Evolutionary conservation across 2,329 filamentous ascomycete genomes (phyloP).

Genomic region (Pestalotiopsis sp.): DNA sequence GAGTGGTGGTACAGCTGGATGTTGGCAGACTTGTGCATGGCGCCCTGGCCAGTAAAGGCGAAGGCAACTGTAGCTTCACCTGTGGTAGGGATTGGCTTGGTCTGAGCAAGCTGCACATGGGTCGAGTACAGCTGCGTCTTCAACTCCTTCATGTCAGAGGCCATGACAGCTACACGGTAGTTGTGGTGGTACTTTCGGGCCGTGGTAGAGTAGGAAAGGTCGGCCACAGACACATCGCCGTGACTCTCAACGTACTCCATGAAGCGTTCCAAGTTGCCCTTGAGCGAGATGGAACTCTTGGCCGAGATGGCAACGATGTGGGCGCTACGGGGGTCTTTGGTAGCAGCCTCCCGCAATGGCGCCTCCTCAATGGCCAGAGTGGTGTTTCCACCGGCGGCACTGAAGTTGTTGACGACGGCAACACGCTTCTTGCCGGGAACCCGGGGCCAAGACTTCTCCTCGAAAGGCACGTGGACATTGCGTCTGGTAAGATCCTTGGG

Average conservation of each 20-base stretch:
- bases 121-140: slow-evolving; percentile 20
- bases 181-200: slow-evolving; percentile 42
- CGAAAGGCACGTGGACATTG: slow-evolving; percentile 38
- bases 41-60: slow-evolving; percentile 48
- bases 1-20: slow-evolving; percentile 33
- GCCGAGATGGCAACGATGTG: slow-evolving; percentile 50
- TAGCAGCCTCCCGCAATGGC: slow-evolving; percentile 26
- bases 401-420: slow-evolving; percentile 51
- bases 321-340: slow-evolving; percentile 38
- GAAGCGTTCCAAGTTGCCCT: slow-evolving; percentile 42
- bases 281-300: slow-evolving; percentile 40
- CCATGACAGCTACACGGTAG: slow-evolving; percentile 29
- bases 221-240: slow-evolving; percentile 37
- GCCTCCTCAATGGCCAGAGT: slow-evolving; percentile 51
- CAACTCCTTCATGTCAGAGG: slow-evolving; percentile 23
- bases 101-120: slow-evolving; percentile 16
- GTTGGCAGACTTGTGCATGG: slow-evolving; percentile 31
- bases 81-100: slow-evolving; percentile 20
- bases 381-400: slow-evolving; percentile 59
- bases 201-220: slow-evolving; percentile 57
- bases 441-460: slow-evolving; percentile 35
- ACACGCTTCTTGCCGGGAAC: slow-evolving; percentile 14
- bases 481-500: slow-evolving; percentile 41
- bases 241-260: slow-evolving; percentile 42
- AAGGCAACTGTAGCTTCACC: slow-evolving; percentile 34